Conservation (phyloP, 176 grass and related monocot genomes). For the Secale cereale region DNA sequence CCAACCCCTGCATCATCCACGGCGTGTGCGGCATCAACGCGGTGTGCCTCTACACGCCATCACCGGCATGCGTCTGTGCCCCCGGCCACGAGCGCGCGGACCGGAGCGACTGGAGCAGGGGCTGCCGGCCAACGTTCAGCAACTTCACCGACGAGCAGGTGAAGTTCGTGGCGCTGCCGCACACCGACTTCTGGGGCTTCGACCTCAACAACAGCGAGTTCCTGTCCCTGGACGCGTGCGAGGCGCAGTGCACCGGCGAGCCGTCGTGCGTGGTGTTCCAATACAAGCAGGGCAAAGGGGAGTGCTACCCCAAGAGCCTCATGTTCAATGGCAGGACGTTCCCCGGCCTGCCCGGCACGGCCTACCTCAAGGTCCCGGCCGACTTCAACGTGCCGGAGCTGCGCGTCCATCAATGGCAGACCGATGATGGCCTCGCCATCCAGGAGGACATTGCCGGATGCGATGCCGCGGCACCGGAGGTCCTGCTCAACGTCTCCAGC, state of each 20-base stretch:
- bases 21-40: constrained; percentile 51
- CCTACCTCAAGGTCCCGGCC: constrained; percentile 48
- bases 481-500: neutral
- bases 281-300: constrained; percentile 25
- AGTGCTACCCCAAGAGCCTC: constrained; percentile 51
- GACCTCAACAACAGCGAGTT: constrained; percentile 39
- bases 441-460: neutral
- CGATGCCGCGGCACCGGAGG: neutral
- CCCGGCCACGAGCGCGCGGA: constrained; percentile 36
- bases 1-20: constrained; percentile 47
- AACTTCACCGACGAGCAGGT: neutral
- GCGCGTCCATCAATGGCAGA: constrained; percentile 35
- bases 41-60: constrained; percentile 32
- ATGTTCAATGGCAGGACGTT: constrained; percentile 53
- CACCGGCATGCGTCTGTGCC: constrained; percentile 27
- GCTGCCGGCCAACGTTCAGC: constrained; percentile 19
- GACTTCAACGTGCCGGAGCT: constrained; percentile 7
- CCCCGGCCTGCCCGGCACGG: constrained; percentile 31
- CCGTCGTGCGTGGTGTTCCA: constrained; percentile 48
- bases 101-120: constrained; percentile 35
- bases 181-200: constrained; percentile 60
- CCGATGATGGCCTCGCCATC: neutral
- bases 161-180: constrained; percentile 39
- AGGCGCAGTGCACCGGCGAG: constrained; percentile 12
- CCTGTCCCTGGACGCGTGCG: constrained; percentile 22